Evolutionary conservation across 305 asterid genomes (phyloP).

Genomic region (Fraxinus sp.): DNA sequence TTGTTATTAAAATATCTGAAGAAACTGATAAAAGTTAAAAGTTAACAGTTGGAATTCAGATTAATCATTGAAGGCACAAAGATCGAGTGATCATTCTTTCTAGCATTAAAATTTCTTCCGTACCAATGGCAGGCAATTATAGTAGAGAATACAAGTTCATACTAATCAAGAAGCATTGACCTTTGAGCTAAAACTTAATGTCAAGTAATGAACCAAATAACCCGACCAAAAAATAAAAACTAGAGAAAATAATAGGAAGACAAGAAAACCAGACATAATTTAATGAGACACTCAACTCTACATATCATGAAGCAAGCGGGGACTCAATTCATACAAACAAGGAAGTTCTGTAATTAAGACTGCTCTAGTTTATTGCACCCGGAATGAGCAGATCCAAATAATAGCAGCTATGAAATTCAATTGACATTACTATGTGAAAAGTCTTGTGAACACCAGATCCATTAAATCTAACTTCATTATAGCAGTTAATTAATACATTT

Average conservation of each 20-base stretch:
- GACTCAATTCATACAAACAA: not conserved
- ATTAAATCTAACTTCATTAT: not conserved
- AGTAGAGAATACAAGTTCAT: not conserved
- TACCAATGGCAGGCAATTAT: conserved; percentile 1
- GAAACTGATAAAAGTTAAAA: not conserved
- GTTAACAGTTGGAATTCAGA: conserved; percentile 6
- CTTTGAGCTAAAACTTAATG: conserved; percentile 1
- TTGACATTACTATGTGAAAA: not conserved
- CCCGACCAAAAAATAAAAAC: not conserved
- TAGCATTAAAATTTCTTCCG: not conserved
- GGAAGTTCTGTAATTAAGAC: not conserved
- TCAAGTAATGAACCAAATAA: not conserved
- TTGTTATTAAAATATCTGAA: not conserved
- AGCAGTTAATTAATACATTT: not conserved
- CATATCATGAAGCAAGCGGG: not conserved
- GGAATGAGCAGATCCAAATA: conserved; percentile 11
- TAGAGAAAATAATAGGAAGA: not conserved
- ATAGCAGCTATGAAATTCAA: conserved; percentile 5
- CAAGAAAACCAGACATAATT: not conserved
- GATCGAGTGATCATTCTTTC: not conserved
- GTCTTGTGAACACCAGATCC: conserved; percentile 15
- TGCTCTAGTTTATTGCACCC: not conserved
- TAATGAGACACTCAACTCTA: not conserved
- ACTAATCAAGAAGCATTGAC: conserved; percentile 1
- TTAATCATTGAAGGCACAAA: not conserved